Evolutionary conservation across 371 early-diverging fungal genomes (phyloP).

Genomic region (Mucor sp.): DNA sequence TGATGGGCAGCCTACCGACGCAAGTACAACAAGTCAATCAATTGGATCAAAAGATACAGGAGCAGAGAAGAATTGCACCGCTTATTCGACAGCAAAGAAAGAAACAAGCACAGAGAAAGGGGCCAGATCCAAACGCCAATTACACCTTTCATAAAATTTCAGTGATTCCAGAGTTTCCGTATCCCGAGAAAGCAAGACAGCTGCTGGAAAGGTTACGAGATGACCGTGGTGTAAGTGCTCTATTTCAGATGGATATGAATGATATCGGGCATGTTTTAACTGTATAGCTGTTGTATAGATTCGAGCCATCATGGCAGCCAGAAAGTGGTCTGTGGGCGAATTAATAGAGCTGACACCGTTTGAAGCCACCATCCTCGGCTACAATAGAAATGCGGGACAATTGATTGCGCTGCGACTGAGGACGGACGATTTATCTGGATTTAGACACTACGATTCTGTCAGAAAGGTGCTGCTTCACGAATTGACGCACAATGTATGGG

Average conservation of each 20-base stretch:
- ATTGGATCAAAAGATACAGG: slow-evolving; percentile 34
- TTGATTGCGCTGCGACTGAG: slow-evolving; percentile 84
- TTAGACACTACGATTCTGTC: slow-evolving; percentile 76
- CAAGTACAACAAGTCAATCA: slow-evolving; percentile 47
- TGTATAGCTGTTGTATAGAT: slow-evolving; percentile 37
- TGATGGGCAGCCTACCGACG: slow-evolving; percentile 56
- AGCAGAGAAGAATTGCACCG: slow-evolving; percentile 13
- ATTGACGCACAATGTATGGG: slow-evolving; percentile 82
- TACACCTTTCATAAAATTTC: slow-evolving; percentile 73
- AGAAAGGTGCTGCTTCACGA: slow-evolving; percentile 87
- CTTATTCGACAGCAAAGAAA: slow-evolving; percentile 6
- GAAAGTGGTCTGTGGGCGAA: slow-evolving; percentile 77
- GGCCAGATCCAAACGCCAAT: slow-evolving; percentile 31
- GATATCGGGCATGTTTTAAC: neutral
- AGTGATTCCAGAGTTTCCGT: slow-evolving; percentile 64
- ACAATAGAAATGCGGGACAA: slow-evolving; percentile 84
- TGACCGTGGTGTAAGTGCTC: slow-evolving; percentile 62
- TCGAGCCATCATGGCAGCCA: slow-evolving; percentile 71
- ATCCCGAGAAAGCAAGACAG: slow-evolving; percentile 61
- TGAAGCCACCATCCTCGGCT: slow-evolving; percentile 82
- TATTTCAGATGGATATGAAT: too few relatives aligned
- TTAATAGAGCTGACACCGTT: slow-evolving; percentile 83
- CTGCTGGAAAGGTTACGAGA: slow-evolving; percentile 70
- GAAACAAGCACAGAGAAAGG: slow-evolving; percentile 6
- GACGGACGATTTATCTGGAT: slow-evolving; percentile 87